Conservation (phyloP, 2,329 filamentous ascomycete genomes). For the Boeremia exigua region DNA sequence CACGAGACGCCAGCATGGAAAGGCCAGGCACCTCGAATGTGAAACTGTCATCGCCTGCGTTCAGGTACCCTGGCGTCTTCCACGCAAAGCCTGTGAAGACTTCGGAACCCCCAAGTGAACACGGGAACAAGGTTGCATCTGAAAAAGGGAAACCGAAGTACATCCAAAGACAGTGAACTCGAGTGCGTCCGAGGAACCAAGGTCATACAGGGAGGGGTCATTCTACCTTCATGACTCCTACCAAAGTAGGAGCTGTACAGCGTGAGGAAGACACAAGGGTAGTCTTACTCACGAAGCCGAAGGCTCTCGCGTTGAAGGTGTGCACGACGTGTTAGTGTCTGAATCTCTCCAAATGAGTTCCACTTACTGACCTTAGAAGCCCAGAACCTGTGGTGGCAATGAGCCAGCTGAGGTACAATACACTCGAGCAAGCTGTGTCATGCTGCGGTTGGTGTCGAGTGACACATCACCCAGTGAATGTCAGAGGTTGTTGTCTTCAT, state of each 20-base stretch:
- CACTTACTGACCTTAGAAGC: background rate
- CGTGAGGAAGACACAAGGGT: background rate
- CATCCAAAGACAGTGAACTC: background rate
- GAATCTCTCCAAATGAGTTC: background rate
- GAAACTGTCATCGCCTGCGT: background rate
- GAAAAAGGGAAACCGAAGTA: no score
- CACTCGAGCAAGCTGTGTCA: no score
- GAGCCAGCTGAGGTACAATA: no score
- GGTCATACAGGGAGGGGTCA: background rate
- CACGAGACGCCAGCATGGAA: background rate
- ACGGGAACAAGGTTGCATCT: background rate
- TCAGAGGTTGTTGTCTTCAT: no score
- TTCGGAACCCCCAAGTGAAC: background rate
- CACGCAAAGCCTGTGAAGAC: background rate
- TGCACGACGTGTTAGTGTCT: background rate
- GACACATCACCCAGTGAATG: no score
- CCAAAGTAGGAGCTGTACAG: background rate
- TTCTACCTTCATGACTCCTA: background rate
- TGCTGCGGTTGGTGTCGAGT: no score
- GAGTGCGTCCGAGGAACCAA: background rate
- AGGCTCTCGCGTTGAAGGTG: background rate
- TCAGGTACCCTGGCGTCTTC: background rate
- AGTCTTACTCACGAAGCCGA: background rate
- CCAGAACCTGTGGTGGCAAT: background rate
- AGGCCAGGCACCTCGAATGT: background rate